Percentiles rank a stretch among this genome's conserved stretches.
phyloP scores from a whole-genome alignment of 2,329 filamentous ascomycete species.

The Fusarium algeriense region DNA sequence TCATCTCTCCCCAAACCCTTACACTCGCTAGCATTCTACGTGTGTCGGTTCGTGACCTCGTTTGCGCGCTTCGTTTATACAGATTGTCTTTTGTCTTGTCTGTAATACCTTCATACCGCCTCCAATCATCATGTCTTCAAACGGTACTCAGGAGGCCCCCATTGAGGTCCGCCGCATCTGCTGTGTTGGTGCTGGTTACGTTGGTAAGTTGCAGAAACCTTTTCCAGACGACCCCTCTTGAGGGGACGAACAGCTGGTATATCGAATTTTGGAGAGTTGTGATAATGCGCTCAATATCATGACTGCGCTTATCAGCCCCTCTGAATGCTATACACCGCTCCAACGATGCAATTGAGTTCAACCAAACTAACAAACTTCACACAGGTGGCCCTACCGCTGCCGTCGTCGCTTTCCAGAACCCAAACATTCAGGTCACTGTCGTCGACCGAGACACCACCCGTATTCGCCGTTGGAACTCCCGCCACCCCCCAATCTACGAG shows the following conservation, averaged over 20 bases:
- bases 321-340: conserved; percentile 10
- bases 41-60: conserved; percentile 41
- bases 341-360: conserved; percentile 18
- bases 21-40: conserved; percentile 40
- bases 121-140: conserved; percentile 46
- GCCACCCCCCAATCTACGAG: conserved; percentile 81
- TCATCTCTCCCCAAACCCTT: conserved; percentile 18
- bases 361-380: conserved; percentile 26
- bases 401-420: conserved; percentile 80
- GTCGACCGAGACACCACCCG: conserved; percentile 75
- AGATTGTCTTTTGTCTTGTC: conserved; percentile 28
- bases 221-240: not conserved
- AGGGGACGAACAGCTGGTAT: not conserved
- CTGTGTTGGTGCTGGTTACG: conserved; percentile 81
- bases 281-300: conserved; percentile 10
- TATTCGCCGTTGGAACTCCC: conserved; percentile 80
- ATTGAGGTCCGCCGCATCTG: conserved; percentile 70
- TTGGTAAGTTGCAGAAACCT: conserved; percentile 65
- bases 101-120: conserved; percentile 30
- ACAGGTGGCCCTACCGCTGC: conserved; percentile 80
- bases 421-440: conserved; percentile 77
- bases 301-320: conserved; percentile 19
- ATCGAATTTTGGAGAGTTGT: not conserved
- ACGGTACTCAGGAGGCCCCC: conserved; percentile 46
- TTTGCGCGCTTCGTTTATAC: conserved; percentile 40